Percentiles rank a stretch among this genome's conserved stretches.
Conservation (phyloP, 2,329 filamentous ascomycete genomes). For the Aspergillus sp. region DNA sequence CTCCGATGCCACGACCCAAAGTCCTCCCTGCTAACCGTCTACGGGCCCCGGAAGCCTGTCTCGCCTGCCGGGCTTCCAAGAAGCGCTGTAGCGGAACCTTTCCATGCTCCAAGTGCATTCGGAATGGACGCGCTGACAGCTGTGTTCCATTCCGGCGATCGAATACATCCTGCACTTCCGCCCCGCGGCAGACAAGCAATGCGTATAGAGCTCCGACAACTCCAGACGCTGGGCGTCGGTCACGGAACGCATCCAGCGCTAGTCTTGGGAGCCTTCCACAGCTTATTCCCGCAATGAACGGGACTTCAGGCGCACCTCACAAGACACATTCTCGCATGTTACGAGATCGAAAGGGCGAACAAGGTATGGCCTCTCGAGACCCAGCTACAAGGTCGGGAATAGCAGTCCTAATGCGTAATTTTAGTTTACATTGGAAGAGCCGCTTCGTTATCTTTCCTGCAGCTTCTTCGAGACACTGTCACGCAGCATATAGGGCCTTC, state of each 20-base stretch:
- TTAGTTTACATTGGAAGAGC: slow-evolving; percentile 34
- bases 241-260: background rate
- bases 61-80: slow-evolving; percentile 51
- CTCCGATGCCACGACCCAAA: slow-evolving; percentile 53
- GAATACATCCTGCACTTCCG: background rate
- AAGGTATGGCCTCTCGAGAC: slow-evolving; percentile 35
- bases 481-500: slow-evolving; percentile 56
- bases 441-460: slow-evolving; percentile 54
- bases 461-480: slow-evolving; percentile 50
- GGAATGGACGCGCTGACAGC: slow-evolving; percentile 42
- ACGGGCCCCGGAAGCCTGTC: slow-evolving; percentile 51
- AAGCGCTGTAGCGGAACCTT: slow-evolving; percentile 52
- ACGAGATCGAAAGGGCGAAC: slow-evolving; percentile 53
- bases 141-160: slow-evolving; percentile 30
- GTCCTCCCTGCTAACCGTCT: slow-evolving; percentile 52
- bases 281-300: slow-evolving; percentile 7
- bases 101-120: slow-evolving; percentile 51
- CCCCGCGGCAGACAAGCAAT: background rate
- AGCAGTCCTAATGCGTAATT: background rate
- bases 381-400: slow-evolving; percentile 31
- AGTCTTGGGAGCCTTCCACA: slow-evolving; percentile 3
- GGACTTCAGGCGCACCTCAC: slow-evolving; percentile 31
- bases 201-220: background rate
- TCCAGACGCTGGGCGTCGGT: background rate
- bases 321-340: slow-evolving; percentile 46